Percentiles rank a stretch among this genome's conserved stretches.
phyloP scores from a whole-genome alignment of 441 rosid species.

The Francoa sonchifolia region DNA sequence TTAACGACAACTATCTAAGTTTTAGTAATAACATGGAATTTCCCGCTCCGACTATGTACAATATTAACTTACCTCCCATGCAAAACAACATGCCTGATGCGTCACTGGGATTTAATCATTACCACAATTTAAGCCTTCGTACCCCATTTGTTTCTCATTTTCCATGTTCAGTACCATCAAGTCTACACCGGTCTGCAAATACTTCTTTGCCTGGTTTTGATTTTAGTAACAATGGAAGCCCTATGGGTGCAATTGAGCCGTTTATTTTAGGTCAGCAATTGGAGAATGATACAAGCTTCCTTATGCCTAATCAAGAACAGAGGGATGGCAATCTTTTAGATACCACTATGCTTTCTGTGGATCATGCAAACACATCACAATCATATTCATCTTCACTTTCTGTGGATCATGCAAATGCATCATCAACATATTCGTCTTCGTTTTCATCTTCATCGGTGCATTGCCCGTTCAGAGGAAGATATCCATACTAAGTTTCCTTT shows the following conservation, averaged over 20 bases:
- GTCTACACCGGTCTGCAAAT: slow-evolving; percentile 17
- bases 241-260: slow-evolving; percentile 16
- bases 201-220: slow-evolving; percentile 20
- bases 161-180: slow-evolving; percentile 30
- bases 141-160: slow-evolving; percentile 29
- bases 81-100: slow-evolving; percentile 21
- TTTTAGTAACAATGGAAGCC: slow-evolving; percentile 14
- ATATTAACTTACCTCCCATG: slow-evolving; percentile 31
- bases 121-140: slow-evolving; percentile 22
- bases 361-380: slow-evolving; percentile 21
- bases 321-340: slow-evolving; percentile 27
- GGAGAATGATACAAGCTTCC: neutral
- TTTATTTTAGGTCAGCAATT: slow-evolving; percentile 23
- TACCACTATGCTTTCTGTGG: slow-evolving; percentile 20
- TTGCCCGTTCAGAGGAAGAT: slow-evolving; percentile 21
- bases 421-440: no score
- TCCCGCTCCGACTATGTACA: slow-evolving; percentile 28
- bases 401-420: no score
- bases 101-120: slow-evolving; percentile 22
- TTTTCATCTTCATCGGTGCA: no score
- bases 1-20: slow-evolving; percentile 23
- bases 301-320: neutral
- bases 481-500: slow-evolving; percentile 22
- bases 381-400: slow-evolving; percentile 14
- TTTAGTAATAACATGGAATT: slow-evolving; percentile 29